Conservation (phyloP, 768 basidiomycete species). For the Suillus subluteus region DNA sequence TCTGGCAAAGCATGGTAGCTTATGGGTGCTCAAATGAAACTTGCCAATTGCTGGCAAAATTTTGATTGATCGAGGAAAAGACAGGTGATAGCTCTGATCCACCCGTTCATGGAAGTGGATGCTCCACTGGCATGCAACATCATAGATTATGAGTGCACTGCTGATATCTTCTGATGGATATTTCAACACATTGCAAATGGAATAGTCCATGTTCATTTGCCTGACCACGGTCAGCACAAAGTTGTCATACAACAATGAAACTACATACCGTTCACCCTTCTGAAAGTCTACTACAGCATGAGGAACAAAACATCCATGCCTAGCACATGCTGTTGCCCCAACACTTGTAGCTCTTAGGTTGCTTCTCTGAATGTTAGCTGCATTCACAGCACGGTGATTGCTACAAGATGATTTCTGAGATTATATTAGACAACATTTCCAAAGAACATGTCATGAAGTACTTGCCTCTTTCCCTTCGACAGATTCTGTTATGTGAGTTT, state of each 20-base stretch:
- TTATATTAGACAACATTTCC: no score
- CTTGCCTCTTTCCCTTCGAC: background rate
- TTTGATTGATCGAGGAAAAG: background rate
- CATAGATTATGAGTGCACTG: conserved; percentile 27
- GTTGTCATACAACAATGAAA: background rate
- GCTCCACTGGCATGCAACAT: conserved; percentile 32
- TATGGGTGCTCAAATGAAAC: no score
- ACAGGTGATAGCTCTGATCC: background rate
- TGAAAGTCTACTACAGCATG: no score
- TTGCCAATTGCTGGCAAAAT: no score
- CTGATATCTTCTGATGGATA: conserved; percentile 12
- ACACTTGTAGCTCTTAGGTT: no score
- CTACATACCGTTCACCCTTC: no score
- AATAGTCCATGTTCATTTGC: conserved; percentile 35
- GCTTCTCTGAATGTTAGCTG: no score
- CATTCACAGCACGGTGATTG: conserved; percentile 12
- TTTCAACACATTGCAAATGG: conserved; percentile 25
- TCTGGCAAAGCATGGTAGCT: no score
- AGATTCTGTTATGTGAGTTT: background rate
- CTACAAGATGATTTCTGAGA: conserved; percentile 12
- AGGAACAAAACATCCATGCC: no score
- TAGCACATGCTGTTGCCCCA: no score
- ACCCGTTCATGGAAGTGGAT: conserved; percentile 19
- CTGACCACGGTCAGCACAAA: conserved; percentile 13
- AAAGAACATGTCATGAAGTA: background rate